Evolutionary conservation across 352 stramenopile species (phyloP), one percentile per base, ranked within the genome.

Genomic region (Phytophthora megakarya): DNA sequence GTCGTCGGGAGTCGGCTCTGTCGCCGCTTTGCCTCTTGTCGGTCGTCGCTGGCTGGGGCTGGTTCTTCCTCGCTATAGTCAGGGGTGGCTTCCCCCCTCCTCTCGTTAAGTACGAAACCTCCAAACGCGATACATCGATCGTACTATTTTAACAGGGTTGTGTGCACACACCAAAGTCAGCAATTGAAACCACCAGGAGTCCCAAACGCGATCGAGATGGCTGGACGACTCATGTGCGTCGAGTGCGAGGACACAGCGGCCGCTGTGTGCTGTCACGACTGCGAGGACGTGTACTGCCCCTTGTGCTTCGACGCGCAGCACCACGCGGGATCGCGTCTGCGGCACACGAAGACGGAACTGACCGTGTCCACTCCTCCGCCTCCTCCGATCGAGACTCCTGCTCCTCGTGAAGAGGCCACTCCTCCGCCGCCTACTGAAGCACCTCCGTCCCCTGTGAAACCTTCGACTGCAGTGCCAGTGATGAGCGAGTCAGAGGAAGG

Each of bases 241-340:
- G 86, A 96, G 65, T 96, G 88, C 65, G 86, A 95, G 57, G 86
- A 95, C 61, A 91, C 86, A 30, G 74, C 76, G 48, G 88, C 88
- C 0, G 80, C 78, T 22, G 61, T 95, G 13, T 63, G 61, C 25
- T 96, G 88, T 61, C 63, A 81, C 10, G 72, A 76, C 28, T 96
- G 88, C 53, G 65, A 74, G 11, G 88, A 96, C 61, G 48, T 79
- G 0, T 96, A 92, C 62, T 96, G 88, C 50, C 70, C 76, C 19
- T 70, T 93, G 3, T 96, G 88, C 70, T 95, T 81, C 62, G 55
- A 78, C 21, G 84, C 74, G 9, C 81, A 95, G 64, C 86, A 96
- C 67, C 81, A 70, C 46, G 69, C 78, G 0, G 87, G 84, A 22
- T 78, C 70, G 11, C 78, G 86, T 0, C 67, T 75, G 33, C 65